phyloP scores from a whole-genome alignment of 2,329 filamentous ascomycete species.

The Trichoderma endophyticum region DNA sequence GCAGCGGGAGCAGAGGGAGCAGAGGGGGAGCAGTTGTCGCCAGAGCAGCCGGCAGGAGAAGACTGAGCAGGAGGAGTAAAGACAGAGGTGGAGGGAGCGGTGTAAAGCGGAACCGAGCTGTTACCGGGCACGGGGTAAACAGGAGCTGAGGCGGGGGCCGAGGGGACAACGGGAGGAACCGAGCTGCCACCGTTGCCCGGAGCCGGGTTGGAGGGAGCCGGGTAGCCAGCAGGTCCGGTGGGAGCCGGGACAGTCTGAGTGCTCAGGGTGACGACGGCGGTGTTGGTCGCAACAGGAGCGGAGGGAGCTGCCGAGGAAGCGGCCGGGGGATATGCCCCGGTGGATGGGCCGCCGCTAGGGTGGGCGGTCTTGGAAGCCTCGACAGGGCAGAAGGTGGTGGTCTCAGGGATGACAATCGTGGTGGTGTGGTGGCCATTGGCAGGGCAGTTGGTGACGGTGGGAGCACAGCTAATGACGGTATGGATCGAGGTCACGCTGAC shows the following conservation, averaged over 20 bases:
- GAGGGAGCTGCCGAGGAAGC: background rate
- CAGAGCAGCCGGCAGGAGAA: background rate
- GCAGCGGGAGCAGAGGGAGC: conserved; percentile 18
- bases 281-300: background rate
- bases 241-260: conserved; percentile 9
- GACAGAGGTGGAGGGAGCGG: background rate
- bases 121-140: conserved; percentile 7
- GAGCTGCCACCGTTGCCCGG: background rate
- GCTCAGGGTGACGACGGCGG: conserved; percentile 8
- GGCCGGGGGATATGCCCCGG: background rate
- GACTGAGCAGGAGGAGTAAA: background rate
- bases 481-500: conserved; percentile 38
- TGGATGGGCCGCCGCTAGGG: background rate
- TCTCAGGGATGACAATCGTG: conserved; percentile 39
- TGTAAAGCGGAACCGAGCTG: conserved; percentile 7
- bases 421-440: conserved; percentile 32
- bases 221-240: conserved; percentile 7
- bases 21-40: background rate
- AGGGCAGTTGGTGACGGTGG: conserved; percentile 38
- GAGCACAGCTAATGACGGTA: conserved; percentile 40
- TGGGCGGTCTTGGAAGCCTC: conserved; percentile 26
- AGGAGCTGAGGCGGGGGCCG: conserved; percentile 6
- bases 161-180: background rate
- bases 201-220: conserved; percentile 18
- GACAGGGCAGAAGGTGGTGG: conserved; percentile 46